These are phyloP conservation scores for Coemansia sp. DNA, from an alignment of 192 early-diverging fungal genomes.

Conservation along the genomic window DNA sequence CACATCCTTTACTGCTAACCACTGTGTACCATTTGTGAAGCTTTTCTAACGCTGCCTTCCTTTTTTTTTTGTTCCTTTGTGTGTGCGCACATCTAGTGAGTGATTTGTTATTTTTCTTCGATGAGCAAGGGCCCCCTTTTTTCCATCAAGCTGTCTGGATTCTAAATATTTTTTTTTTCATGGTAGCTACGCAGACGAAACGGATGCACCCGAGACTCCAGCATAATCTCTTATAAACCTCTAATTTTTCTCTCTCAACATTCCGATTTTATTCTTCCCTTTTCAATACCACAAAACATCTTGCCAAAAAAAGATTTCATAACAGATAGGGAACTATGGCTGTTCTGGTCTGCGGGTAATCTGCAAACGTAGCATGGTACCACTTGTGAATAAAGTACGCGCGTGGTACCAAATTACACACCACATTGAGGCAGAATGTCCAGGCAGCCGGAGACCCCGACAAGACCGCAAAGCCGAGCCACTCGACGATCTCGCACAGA, in stretches of 20 bases:
- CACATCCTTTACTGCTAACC: background rate
- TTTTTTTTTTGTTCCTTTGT: slow-evolving; percentile 1
- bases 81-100: background rate
- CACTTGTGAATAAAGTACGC: slow-evolving; percentile 45
- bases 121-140: too few species aligned
- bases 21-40: background rate
- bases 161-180: slow-evolving; percentile 7
- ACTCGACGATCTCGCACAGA: slow-evolving; percentile 50
- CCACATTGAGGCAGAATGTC: slow-evolving; percentile 34
- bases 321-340: slow-evolving; percentile 49
- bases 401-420: slow-evolving; percentile 43
- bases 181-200: background rate
- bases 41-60: slow-evolving; percentile 10
- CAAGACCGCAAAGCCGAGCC: slow-evolving; percentile 42
- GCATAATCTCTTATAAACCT: slow-evolving; percentile 4
- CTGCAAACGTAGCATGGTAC: slow-evolving; percentile 35
- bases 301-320: slow-evolving; percentile 5
- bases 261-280: background rate
- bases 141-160: too few species aligned
- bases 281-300: background rate
- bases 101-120: too few species aligned
- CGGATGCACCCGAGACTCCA: slow-evolving; percentile 5
- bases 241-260: background rate
- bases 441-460: slow-evolving; percentile 45
- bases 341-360: slow-evolving; percentile 36